Conservation (phyloP, 495 filamentous ascomycete species). For the Melanomma pulvis-pyrius region DNA sequence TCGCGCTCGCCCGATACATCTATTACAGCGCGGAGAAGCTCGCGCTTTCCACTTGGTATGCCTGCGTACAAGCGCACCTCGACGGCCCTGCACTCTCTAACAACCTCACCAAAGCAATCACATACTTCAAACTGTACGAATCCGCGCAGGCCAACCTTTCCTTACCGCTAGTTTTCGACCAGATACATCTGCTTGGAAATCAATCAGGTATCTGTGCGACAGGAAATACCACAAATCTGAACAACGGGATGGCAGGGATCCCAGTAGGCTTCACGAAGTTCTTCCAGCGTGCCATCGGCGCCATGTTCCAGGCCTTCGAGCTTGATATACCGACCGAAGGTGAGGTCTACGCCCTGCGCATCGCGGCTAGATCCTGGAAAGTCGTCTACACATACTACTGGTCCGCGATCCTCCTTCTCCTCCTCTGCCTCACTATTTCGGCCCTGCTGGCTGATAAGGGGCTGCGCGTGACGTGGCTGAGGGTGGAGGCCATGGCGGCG, state of each 20-base stretch:
- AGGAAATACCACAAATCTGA: not conserved
- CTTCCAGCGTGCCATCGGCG: not conserved
- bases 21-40: conserved; percentile 4
- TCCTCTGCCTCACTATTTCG: conserved; percentile 17
- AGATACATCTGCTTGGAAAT: conserved; percentile 17
- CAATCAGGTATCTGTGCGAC: conserved; percentile 19
- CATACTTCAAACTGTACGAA: conserved; percentile 21
- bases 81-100: conserved; percentile 11
- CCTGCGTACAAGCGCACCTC: conserved; percentile 17
- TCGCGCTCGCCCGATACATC: conserved; percentile 31
- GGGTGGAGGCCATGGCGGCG: not conserved
- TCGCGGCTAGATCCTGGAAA: conserved; percentile 4
- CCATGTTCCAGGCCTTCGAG: not conserved
- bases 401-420: conserved; percentile 8
- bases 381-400: conserved; percentile 29
- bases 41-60: not conserved
- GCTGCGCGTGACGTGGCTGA: not conserved
- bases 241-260: not conserved
- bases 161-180: not conserved
- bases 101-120: conserved; percentile 7
- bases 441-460: conserved; percentile 13
- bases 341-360: not conserved
- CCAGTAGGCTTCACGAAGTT: not conserved
- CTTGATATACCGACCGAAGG: conserved; percentile 7
- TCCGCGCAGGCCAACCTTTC: not conserved